Evolutionary conservation across 768 basidiomycete genomes (phyloP), one percentile per base, ranked within the genome.

Genomic region (Tulasnella sp.): DNA sequence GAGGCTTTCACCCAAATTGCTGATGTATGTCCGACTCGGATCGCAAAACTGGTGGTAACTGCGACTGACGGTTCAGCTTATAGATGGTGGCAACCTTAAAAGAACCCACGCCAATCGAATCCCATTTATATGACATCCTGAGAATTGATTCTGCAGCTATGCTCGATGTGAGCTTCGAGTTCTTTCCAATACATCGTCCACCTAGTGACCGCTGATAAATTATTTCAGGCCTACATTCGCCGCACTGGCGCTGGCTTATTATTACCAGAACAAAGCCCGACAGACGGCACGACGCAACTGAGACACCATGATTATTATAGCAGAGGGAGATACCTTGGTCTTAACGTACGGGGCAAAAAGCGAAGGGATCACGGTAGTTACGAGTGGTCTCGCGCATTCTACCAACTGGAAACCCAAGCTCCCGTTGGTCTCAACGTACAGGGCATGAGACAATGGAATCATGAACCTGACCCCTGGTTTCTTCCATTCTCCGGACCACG

Each of bases 261-360:
- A 36, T 71, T 36, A 34, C 81, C 38, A 77, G 74, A 44, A 75
- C 87, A 1, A 81, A 83, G 83, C 19, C 81, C 83, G 16, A 46
- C 12, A 46, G 80, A 83, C 52, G 87, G 10, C 21, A n/a, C 2
- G 5, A 7, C 58, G 58, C 27, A n/a, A 10, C 24, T 2, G 6
- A 8, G 87, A 81, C 46, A 46, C 12, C 87, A 87, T 77, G 86
- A 87, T 82, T 86, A 84, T 19, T 42, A 76, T 75, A 68, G 75
- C 14, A 46, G 52, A 39, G 82, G 80, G 56, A 72, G 88, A 0
- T 92, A 92, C 81, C 88, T 91, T 24, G 91, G 91, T 0, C 85
- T 92, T 56, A 88, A 88, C 77, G 89, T 92, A 27, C 89, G 91
- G 79, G 90, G 90, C 31, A 90, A 90, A 85, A 91, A 91, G 82